A percentile compares a stretch with the other conserved stretches of the same genome.
These are phyloP conservation scores for Ambrosia trifida DNA, from an alignment of 129 eudicot species.

Conservation along the genomic window DNA sequence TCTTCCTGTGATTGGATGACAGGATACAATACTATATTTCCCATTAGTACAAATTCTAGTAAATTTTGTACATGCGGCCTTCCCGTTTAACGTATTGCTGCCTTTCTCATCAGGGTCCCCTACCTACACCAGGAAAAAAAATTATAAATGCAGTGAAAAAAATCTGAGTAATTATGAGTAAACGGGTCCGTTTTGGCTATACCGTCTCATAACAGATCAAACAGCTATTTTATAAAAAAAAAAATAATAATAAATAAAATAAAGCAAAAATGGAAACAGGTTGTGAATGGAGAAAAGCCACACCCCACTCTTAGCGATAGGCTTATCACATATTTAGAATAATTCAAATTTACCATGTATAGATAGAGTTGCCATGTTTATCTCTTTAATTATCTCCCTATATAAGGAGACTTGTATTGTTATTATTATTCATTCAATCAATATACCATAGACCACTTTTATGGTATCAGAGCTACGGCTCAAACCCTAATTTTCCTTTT, in stretches of 20 bases:
- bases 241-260: neutral
- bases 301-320: too few species aligned
- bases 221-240: too few species aligned
- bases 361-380: too few species aligned
- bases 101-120: slow-evolving; percentile 35
- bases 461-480: too few species aligned
- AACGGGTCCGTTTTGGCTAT: neutral
- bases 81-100: slow-evolving; percentile 54
- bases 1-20: slow-evolving; percentile 95
- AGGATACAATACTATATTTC: slow-evolving; percentile 70
- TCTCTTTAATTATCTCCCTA: too few species aligned
- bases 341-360: too few species aligned
- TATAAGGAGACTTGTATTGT: too few species aligned
- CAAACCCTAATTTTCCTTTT: too few species aligned
- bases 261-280: neutral
- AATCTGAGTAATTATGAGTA: neutral
- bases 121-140: slow-evolving; percentile 41
- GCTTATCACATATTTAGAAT: too few species aligned
- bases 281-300: neutral
- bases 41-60: slow-evolving; percentile 79
- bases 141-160: neutral
- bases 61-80: slow-evolving; percentile 88
- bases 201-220: neutral
- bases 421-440: too few species aligned
- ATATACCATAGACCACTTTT: too few species aligned